Evolutionary conservation across 2,329 filamentous ascomycete species (phyloP).

Genomic region (Hortaea werneckii): DNA sequence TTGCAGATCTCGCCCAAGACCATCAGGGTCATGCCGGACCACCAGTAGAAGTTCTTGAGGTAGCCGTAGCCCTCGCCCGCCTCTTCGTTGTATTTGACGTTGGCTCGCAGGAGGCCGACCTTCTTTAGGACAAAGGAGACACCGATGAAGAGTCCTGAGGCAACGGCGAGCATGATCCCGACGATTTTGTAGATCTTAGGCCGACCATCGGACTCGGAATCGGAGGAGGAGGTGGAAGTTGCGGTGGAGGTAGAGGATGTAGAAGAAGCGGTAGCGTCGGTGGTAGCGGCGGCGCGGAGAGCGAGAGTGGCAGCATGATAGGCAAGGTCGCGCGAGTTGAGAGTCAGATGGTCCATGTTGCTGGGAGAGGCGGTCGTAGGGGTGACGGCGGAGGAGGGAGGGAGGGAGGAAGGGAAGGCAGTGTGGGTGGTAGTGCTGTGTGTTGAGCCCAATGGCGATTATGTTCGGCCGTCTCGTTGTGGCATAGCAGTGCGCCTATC

Average conservation of each 20-base stretch:
- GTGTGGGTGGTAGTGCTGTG: neutral
- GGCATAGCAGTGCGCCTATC: neutral
- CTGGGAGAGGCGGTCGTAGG: neutral
- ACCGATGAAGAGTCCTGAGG: conserved; percentile 86
- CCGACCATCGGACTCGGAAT: conserved; percentile 23
- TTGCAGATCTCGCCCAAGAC: conserved; percentile 95
- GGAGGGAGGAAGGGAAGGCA: neutral
- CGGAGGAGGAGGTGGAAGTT: conserved; percentile 14
- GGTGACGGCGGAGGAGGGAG: neutral
- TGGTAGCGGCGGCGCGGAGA: conserved; percentile 30
- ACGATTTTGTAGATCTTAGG: conserved; percentile 68
- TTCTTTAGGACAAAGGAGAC: conserved; percentile 95
- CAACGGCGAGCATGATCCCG: conserved; percentile 74
- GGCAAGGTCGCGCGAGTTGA: conserved; percentile 3
- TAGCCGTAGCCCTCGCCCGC: conserved; percentile 96
- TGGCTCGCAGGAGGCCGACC: conserved; percentile 78
- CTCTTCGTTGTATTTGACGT: conserved; percentile 91
- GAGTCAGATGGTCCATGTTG: neutral
- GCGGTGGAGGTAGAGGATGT: conserved; percentile 11
- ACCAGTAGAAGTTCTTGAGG: conserved; percentile 91
- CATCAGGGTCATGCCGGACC: conserved; percentile 93
- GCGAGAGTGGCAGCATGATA: conserved; percentile 26
- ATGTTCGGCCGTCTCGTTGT: neutral
- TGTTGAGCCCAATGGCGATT: neutral
- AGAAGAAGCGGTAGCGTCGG: neutral